Base-by-base conservation (phyloP, 2,329 filamentous ascomycete genomes). In the Trichothecium sympodiale region DNA sequence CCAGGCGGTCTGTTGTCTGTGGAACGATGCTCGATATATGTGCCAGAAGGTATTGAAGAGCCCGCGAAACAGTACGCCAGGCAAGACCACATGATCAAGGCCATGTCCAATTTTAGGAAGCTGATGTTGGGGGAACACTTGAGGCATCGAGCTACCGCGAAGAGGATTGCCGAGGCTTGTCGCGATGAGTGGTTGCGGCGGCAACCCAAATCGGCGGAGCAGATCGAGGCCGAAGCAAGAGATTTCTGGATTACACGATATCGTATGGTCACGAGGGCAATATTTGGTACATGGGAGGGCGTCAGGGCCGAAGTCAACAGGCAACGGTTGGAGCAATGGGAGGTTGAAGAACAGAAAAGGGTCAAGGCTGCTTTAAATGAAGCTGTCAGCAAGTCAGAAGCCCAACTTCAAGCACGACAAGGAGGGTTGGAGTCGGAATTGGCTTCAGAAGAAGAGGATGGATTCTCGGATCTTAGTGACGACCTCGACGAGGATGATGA, bases 1-100 rank as follows among this genome's bases (percentile, higher is more conserved):
- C 74, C 78, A 5, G 88, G 87, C 13, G 85, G 86, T 3, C 54
- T 87, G 4, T 66, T 95, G 18, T 86, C 81, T 34, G 62, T 69
- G 36, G 75, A 77, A 40, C 68, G 71, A 40, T 89, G 83, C 52
- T 80, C 78, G 3, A 61, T 80, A 17, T 91, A 83, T 46, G 69
- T 78, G 14, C 83, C 83, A 0, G 83, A 91, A 43, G 66, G 76
- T 10, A 64, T 63, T 40, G 78, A 84, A 38, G 83, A 93, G 47
- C 83, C 83, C 1, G 73, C 77, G 0, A 70, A 73, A 35, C 85
- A 91, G 49, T 96, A 85, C 66, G 78, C 82, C n/a, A 87, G 93
- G 46, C 73, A 77, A 51, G 88, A 96, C 50, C 84, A 96, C 52
- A 69, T 96, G 36, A 67, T 83, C 31, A 79, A 80, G 32, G 88